Conservation (phyloP, 1,139 yeast species). For the Kodamaea anthophila region DNA sequence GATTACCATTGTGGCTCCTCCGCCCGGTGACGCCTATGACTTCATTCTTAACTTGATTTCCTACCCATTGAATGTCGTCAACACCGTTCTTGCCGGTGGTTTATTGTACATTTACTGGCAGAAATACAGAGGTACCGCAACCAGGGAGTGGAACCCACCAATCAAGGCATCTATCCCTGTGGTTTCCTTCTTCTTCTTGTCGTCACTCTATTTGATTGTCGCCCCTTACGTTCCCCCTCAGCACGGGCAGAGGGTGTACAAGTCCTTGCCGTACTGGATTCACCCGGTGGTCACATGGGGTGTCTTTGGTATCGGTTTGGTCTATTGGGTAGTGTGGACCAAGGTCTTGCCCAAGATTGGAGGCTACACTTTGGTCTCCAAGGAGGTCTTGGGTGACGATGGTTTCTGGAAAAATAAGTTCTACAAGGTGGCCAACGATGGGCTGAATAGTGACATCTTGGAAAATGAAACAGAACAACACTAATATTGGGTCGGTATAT, state of each 20-base stretch:
- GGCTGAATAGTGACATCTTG: slow-evolving; percentile 6
- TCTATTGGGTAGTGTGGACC: slow-evolving; percentile 70
- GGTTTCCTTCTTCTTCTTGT: slow-evolving; percentile 55
- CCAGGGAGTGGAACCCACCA: slow-evolving; percentile 63
- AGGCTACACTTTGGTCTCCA: slow-evolving; percentile 52
- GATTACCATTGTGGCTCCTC: slow-evolving; percentile 43
- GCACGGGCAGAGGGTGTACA: slow-evolving; percentile 60
- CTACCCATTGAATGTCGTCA: slow-evolving; percentile 46
- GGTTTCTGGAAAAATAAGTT: slow-evolving; percentile 74
- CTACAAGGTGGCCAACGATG: slow-evolving; percentile 30
- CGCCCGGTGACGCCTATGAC: slow-evolving; percentile 47
- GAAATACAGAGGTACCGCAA: slow-evolving; percentile 41
- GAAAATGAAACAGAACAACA: slow-evolving; percentile 5
- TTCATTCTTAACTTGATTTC: slow-evolving; percentile 44
- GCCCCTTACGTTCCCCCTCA: slow-evolving; percentile 83
- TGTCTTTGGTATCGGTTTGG: slow-evolving; percentile 62
- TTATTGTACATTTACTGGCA: slow-evolving; percentile 40
- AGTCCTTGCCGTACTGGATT: slow-evolving; percentile 65
- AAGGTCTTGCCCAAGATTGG: slow-evolving; percentile 52
- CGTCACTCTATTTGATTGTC: slow-evolving; percentile 63
- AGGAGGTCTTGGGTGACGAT: slow-evolving; percentile 58
- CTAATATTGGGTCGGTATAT: too few relatives aligned
- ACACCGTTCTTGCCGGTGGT: slow-evolving; percentile 41
- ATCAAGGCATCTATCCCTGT: slow-evolving; percentile 63
- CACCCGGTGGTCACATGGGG: slow-evolving; percentile 85